Evolutionary conservation across 208 protist species (phyloP).

Genomic region (Crithidia expoeki): DNA sequence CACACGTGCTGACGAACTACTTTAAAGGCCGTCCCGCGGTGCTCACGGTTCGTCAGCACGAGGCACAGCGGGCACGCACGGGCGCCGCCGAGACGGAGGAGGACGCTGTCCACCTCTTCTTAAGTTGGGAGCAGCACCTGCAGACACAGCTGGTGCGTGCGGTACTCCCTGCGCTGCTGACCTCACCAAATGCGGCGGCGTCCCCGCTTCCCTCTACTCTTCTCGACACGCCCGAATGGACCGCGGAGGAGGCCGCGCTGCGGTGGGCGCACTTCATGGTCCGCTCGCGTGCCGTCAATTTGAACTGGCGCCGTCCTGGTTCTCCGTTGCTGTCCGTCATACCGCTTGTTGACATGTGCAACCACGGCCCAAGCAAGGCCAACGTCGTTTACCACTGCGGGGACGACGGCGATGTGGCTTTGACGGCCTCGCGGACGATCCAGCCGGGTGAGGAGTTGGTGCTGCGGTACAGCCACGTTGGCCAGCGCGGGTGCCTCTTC

Average conservation of each 20-base stretch:
- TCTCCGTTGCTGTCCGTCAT: slow-evolving; percentile 51
- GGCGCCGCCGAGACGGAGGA: slow-evolving; percentile 26
- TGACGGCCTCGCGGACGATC: slow-evolving; percentile 65
- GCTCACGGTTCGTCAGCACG: slow-evolving; percentile 64
- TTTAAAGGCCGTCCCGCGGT: slow-evolving; percentile 46
- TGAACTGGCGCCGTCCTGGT: slow-evolving; percentile 31
- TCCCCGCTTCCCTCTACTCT: not conserved
- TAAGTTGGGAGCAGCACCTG: slow-evolving; percentile 43
- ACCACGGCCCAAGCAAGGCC: slow-evolving; percentile 50
- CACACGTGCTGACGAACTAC: slow-evolving; percentile 56
- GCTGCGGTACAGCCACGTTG: slow-evolving; percentile 69
- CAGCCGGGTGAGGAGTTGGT: slow-evolving; percentile 67
- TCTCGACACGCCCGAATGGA: slow-evolving; percentile 14
- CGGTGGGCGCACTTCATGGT: slow-evolving; percentile 89
- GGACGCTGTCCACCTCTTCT: slow-evolving; percentile 37
- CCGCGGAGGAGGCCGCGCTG: slow-evolving; percentile 42
- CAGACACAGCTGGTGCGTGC: slow-evolving; percentile 36
- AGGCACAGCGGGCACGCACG: slow-evolving; percentile 36
- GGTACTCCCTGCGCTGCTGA: slow-evolving; percentile 36
- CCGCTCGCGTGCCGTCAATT: slow-evolving; percentile 77
- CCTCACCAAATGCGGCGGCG: not conserved
- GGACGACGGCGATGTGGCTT: slow-evolving; percentile 33
- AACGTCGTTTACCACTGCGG: slow-evolving; percentile 67
- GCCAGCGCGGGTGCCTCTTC: slow-evolving; percentile 79
- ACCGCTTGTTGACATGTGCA: slow-evolving; percentile 86